Evolutionary conservation across 805 yeast species (phyloP).

Genomic region (Saccharomycopsis capsularis): DNA sequence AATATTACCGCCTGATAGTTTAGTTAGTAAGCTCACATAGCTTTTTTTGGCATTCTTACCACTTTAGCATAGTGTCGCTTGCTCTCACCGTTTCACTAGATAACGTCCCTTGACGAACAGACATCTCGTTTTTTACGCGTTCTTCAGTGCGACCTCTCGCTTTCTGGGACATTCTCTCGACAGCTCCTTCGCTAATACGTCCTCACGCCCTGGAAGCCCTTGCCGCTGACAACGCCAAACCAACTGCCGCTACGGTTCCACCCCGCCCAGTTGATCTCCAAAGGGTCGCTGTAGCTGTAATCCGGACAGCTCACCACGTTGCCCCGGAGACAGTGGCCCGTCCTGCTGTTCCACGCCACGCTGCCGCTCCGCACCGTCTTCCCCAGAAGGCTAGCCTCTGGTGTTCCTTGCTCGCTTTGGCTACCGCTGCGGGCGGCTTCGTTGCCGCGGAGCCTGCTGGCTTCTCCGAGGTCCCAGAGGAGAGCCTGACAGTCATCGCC

Average conservation of each 20-base stretch:
- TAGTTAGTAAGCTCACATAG: too few species aligned
- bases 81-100: too few species aligned
- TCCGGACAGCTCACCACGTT: constrained; percentile 26
- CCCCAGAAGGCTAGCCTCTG: neutral
- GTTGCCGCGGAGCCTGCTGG: neutral
- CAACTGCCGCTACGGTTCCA: constrained; percentile 74
- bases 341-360: neutral
- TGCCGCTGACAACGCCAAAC: constrained; percentile 71
- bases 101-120: too few species aligned
- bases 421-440: neutral
- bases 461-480: constrained; percentile 48
- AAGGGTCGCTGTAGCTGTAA: constrained; percentile 50
- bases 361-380: neutral
- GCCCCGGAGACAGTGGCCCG: neutral
- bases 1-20: too few species aligned
- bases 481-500: constrained; percentile 69
- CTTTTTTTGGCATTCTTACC: too few species aligned
- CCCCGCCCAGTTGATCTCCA: constrained; percentile 70
- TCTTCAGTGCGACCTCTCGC: too few species aligned
- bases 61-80: too few species aligned
- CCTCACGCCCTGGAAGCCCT: constrained; percentile 59
- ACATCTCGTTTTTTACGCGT: too few species aligned
- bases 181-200: too few species aligned
- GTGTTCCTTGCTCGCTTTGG: neutral
- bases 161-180: too few species aligned